Base-by-base conservation (phyloP, 306 rosid genomes). In the Spatholobus suberectus region DNA sequence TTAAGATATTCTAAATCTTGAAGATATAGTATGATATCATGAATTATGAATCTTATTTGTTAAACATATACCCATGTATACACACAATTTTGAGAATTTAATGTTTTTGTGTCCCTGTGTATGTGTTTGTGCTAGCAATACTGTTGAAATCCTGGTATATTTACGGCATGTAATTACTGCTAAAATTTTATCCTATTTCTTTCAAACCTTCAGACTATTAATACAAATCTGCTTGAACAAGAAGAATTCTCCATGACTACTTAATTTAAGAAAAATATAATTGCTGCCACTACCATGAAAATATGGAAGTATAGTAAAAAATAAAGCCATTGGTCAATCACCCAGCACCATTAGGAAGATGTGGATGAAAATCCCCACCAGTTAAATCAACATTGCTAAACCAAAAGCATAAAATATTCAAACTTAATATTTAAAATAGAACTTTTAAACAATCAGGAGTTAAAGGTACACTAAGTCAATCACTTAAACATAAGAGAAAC, bases 301-400 rank as follows among this genome's bases (percentile, higher is more conserved):
- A 52, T 18, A 52, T 37, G 29, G n/a, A 17, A 67, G 20, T 77
- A 27, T 17, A 52, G 21, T 14, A 67, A 14, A 44, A 52, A 66
- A 21, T 41, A 23, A 78, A 78, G 26, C 24, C 21, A 17, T 17
- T 14, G 68, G 67, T 52, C 32, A 73, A 81, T 72, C 47, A 32
- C 40, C 65, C 29, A 29, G 32, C 63, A 70, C 12, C 38, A n/a
- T 18, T 14, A 57, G 63, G 78, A 70, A 58, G 51, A 29, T 43
- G 6, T 8, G 12, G 29, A 27, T 38, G 11, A 26, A 38, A 52
- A 54, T 20, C 26, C n/a, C n/a, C 20, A 54, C 26, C 40, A 40
- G 47, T 59, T 24, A 55, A 15, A 75, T 38, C 7, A 6, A 24
- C 44, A 15, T 38, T 7, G 9, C 10, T 29, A 9, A 51, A 49